These are phyloP conservation scores for Aspergillus arachidicola DNA, from an alignment of 2,329 filamentous ascomycete species.

Conservation along the genomic window DNA sequence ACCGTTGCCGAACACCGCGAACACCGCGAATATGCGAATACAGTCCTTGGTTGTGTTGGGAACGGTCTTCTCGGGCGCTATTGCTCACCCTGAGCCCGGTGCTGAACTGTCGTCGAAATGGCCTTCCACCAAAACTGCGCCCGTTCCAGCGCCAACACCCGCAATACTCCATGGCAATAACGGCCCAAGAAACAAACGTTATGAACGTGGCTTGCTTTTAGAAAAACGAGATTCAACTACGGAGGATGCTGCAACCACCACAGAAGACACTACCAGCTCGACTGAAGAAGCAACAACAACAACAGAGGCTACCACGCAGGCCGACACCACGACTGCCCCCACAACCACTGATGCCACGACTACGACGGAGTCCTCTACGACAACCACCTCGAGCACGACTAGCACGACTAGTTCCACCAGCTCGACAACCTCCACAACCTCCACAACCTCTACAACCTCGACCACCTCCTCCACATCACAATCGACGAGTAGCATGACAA, in stretches of 20 bases:
- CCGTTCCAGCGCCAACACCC: not conserved
- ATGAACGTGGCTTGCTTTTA: not conserved
- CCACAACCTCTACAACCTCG: not conserved
- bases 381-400: not conserved
- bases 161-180: not conserved
- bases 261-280: not conserved
- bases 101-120: not conserved
- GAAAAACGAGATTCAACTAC: slow-evolving; percentile 6
- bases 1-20: not conserved
- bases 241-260: not conserved
- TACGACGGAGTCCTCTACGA: not conserved
- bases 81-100: not conserved
- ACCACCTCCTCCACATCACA: slow-evolving; percentile 2
- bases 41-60: not conserved
- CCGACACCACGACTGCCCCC: not conserved
- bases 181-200: not conserved
- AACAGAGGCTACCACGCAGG: not conserved
- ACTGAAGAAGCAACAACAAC: not conserved
- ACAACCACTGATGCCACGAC: not conserved
- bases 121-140: not conserved
- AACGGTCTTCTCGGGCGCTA: not conserved
- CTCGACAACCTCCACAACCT: not conserved
- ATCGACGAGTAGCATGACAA: slow-evolving; percentile 6
- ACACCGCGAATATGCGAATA: not conserved
- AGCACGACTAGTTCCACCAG: not conserved